Evolutionary conservation across 495 filamentous ascomycete species (phyloP).

Genomic region (Halenospora varia): DNA sequence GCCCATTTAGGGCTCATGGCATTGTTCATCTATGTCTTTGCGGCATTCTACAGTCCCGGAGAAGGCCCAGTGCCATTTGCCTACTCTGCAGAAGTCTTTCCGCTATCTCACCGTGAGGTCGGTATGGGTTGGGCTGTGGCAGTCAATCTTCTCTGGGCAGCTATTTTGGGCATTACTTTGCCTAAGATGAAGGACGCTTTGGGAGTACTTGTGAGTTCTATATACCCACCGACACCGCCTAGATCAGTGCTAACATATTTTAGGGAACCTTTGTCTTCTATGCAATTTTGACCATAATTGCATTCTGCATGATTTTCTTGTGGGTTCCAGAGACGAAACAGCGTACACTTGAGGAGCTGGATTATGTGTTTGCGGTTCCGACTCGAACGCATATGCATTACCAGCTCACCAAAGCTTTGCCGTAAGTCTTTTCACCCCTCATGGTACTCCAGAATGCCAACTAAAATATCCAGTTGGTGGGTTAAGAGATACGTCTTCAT

Average conservation of each 20-base stretch:
- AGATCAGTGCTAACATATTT: background rate
- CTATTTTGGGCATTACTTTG: constrained; percentile 61
- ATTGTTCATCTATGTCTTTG: constrained; percentile 68
- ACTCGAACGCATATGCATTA: constrained; percentile 57
- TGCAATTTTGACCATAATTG: constrained; percentile 58
- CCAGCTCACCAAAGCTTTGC: constrained; percentile 56
- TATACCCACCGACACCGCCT: background rate
- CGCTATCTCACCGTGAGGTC: constrained; percentile 67
- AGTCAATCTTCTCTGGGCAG: constrained; percentile 63
- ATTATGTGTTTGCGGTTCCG: constrained; percentile 76
- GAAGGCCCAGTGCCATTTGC: constrained; percentile 83
- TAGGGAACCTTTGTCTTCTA: constrained; percentile 58
- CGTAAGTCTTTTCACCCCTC: constrained; percentile 10
- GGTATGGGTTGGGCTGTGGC: constrained; percentile 74
- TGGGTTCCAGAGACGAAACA: constrained; percentile 66
- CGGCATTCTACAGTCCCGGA: constrained; percentile 71
- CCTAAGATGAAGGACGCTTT: constrained; percentile 57
- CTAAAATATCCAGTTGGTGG: constrained; percentile 54
- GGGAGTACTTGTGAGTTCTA: constrained; percentile 11
- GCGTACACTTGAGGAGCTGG: constrained; percentile 69
- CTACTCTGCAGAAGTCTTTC: constrained; percentile 76
- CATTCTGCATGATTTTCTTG: constrained; percentile 64
- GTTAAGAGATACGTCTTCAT: constrained; percentile 62
- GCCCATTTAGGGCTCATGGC: constrained; percentile 62
- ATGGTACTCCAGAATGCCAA: background rate